phyloP scores from a whole-genome alignment of 306 rosid genomes.

The Sophora flavescens region DNA sequence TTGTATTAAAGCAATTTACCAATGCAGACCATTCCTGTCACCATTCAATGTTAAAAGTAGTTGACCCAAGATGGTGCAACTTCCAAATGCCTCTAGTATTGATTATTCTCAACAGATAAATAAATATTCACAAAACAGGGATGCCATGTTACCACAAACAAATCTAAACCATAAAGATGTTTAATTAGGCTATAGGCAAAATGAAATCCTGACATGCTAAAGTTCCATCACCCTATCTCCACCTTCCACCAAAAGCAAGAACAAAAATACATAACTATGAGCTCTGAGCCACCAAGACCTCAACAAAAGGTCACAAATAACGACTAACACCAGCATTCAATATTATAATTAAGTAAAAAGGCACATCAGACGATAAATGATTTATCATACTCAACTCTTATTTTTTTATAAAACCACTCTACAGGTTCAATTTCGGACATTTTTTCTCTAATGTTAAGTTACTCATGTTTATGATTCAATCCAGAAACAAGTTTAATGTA shows the following conservation, averaged over 20 bases:
- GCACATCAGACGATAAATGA: background rate
- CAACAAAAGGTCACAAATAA: background rate
- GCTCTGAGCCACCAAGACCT: slow-evolving; percentile 13
- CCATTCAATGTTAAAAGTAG: background rate
- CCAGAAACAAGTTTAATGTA: slow-evolving; percentile 22
- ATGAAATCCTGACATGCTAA: slow-evolving; percentile 17
- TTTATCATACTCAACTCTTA: background rate
- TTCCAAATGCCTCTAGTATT: background rate
- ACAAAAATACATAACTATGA: background rate
- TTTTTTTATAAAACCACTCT: background rate
- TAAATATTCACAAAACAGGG: slow-evolving; percentile 15
- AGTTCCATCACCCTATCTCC: slow-evolving; percentile 5
- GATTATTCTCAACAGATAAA: slow-evolving; percentile 23
- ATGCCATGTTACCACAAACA: slow-evolving; percentile 10
- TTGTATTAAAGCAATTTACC: background rate
- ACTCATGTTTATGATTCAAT: slow-evolving; percentile 17
- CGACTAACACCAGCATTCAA: background rate
- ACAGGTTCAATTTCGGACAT: background rate
- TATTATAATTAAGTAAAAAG: background rate
- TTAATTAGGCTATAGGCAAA: slow-evolving; percentile 7
- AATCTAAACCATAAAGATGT: slow-evolving; percentile 27
- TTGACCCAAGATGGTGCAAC: slow-evolving; percentile 3
- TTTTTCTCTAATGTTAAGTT: slow-evolving; percentile 26
- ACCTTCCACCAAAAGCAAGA: slow-evolving; percentile 21
- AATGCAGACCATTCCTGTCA: background rate